Conservation (phyloP, 2,329 filamentous ascomycete species). For the Teratosphaeria destructans region DNA sequence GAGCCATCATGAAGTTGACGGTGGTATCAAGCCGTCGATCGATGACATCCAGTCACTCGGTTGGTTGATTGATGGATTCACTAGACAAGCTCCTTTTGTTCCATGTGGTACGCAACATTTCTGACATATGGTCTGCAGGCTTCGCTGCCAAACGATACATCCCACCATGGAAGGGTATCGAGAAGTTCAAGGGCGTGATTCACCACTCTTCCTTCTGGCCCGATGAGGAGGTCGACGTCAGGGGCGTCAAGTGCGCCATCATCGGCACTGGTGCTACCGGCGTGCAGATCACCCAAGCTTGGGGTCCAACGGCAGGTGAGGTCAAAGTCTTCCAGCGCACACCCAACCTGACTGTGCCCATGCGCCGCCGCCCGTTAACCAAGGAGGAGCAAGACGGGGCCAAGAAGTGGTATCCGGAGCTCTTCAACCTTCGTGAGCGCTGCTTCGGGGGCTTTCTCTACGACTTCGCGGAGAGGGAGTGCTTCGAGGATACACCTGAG, state of each 20-base stretch:
- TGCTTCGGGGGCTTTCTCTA: constrained; percentile 52
- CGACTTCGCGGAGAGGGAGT: constrained; percentile 43
- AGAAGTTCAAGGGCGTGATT: constrained; percentile 28
- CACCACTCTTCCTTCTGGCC: constrained; percentile 34
- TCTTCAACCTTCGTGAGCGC: constrained; percentile 44
- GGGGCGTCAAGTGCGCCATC: constrained; percentile 28
- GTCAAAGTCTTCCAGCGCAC: constrained; percentile 56
- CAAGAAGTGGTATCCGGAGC: constrained; percentile 32
- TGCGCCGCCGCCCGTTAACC: constrained; percentile 44
- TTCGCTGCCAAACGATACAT: constrained; percentile 50
- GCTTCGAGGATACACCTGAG: constrained; percentile 36
- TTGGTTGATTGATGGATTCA: too few species aligned
- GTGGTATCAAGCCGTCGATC: too few species aligned
- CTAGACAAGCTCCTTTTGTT: not conserved
- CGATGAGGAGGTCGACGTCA: constrained; percentile 20
- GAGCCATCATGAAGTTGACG: too few species aligned
- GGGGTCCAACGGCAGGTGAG: constrained; percentile 19
- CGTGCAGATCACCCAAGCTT: constrained; percentile 25
- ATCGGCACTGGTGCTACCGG: constrained; percentile 34
- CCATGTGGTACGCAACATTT: too few species aligned
- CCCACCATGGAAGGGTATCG: constrained; percentile 25
- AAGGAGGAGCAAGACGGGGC: constrained; percentile 40
- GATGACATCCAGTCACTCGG: too few species aligned
- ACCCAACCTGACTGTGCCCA: constrained; percentile 54
- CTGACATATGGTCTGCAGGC: constrained; percentile 22